Evolutionary conservation across 179 eudicot genomes (phyloP).

Genomic region (Corrigiola litoralis): DNA sequence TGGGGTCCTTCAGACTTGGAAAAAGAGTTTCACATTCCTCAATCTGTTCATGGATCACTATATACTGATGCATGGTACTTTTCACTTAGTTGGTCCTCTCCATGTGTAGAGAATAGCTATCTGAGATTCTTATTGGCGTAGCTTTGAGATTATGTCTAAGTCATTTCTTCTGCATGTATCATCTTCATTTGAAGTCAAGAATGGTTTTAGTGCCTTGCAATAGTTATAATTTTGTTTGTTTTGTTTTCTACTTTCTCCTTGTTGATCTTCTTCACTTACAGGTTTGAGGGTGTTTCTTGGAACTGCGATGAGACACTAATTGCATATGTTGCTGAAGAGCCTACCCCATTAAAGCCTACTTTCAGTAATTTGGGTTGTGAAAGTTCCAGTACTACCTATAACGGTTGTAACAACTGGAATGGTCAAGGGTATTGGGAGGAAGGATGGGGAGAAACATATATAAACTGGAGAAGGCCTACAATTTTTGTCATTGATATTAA

Average conservation of each 20-base stretch:
- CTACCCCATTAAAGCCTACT: slow-evolving; percentile 51
- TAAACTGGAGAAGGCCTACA: slow-evolving; percentile 77
- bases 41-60: slow-evolving; percentile 73
- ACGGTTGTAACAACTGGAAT: slow-evolving; percentile 81
- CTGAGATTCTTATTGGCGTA: no score
- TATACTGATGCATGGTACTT: slow-evolving; percentile 97
- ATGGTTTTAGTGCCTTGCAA: no score
- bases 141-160: no score
- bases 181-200: no score
- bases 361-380: slow-evolving; percentile 57
- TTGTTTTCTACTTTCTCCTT: neutral
- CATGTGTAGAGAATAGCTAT: no score
- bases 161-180: no score
- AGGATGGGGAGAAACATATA: slow-evolving; percentile 91
- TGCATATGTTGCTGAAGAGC: slow-evolving; percentile 98
- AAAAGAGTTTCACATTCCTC: slow-evolving; percentile 73
- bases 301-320: slow-evolving; percentile 72
- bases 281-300: slow-evolving; percentile 99
- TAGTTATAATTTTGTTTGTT: slow-evolving; percentile 2
- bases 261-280: slow-evolving; percentile 13
- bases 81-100: no score
- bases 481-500: slow-evolving; percentile 64
- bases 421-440: slow-evolving; percentile 91
- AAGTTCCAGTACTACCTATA: slow-evolving; percentile 46
- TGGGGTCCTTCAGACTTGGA: slow-evolving; percentile 72